Base-by-base conservation (phyloP, 805 yeast genomes). In the Ascoidea tarda region DNA sequence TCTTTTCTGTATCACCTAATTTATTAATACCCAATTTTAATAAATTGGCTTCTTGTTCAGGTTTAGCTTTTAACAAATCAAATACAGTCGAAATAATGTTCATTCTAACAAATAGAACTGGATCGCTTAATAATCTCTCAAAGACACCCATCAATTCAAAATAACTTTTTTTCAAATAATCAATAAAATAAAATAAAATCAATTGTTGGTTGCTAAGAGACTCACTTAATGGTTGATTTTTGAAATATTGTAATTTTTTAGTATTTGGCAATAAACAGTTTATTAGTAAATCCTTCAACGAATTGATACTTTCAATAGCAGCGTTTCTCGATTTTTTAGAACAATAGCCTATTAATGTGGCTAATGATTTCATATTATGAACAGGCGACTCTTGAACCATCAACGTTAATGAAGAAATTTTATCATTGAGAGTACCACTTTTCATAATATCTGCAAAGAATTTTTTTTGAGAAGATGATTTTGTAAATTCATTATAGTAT, bases 31-130 rank as follows among this genome's bases (percentile, higher is more conserved):
- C 96, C 52, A 93, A 73, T 60, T 89, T 77, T 60, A 93, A 73
- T 58, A 93, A 71, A 66, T 93, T 93, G 51, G 83, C 95, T 67
- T 93, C 99, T 72, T 93, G 99, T 70, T 93, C 99, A 4, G 99
- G 98, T 66, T 90, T 91, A 5, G 84, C 74, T 57, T 81, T 81
- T 55, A 93, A 70, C 48, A 93, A 72, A 53, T 86, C 95, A 59
- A 89, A 86, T 38, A 90, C 76, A 62, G 87, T 89, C 46, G 78
- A 71, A 42, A 89, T 77, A 33, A 84, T 80, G 57, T 80, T 86
- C 73, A 83, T 75, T 65, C 95, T 81, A 48, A 91, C 95, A 63
- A 86, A 91, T 54, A 82, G 79, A 59, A 93, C 89, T 12, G 96
- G 85, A 65, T 93, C 99, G 62, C 87, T 95, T n/a, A 87, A 76